Evolutionary conservation across 805 yeast genomes (phyloP), one percentile per base, ranked within the genome.

Genomic region (Limtongia smithiae): DNA sequence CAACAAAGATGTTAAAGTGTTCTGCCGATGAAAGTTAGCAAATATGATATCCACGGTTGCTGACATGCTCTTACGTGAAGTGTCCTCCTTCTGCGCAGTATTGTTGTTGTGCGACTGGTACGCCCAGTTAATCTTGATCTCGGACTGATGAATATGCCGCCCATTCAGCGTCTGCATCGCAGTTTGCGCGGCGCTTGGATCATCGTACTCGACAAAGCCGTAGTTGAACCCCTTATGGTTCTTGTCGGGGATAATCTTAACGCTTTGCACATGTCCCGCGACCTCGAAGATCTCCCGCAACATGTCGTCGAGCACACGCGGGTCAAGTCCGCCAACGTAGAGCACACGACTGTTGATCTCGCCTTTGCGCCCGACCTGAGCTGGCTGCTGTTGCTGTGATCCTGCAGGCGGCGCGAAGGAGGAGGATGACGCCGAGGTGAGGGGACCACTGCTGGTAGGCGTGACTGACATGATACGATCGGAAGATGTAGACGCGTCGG

Each of bases 161-260:
- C 86, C 88, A 59, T 83, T 77, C 50, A 85, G 70, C 9, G 79
- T 68, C 44, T 74, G 75, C 46, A 81, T 70, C 1, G 93, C 91
- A 53, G 71, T 69, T 33, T 73, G 75, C 1, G 95, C 95, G 28
- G 73, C 72, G 28, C 69, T 71, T 35, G 79, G 74, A 43, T 69
- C 70, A 22, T 74, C 79, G 59, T 78, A 88, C 66, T 87, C 95
- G 46, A 89, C 79, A 65, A 89, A 88, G 1, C 94, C 94, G 67
- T 87, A 89, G 64, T 84, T 84, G 65, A 78, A 40, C 12, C 86
- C 85, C 8, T 77, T 55, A 37, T 47, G 49, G 65, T 85, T 85
- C 66, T 85, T 85, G 62, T 88, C 96, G 53, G 79, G 76, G 52
- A 88, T 71, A 37, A 89, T 72, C 67, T 86, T 88, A 50, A 85